Conservation (phyloP, 2,329 filamentous ascomycete genomes). For the Aspergillus transmontanensis region DNA sequence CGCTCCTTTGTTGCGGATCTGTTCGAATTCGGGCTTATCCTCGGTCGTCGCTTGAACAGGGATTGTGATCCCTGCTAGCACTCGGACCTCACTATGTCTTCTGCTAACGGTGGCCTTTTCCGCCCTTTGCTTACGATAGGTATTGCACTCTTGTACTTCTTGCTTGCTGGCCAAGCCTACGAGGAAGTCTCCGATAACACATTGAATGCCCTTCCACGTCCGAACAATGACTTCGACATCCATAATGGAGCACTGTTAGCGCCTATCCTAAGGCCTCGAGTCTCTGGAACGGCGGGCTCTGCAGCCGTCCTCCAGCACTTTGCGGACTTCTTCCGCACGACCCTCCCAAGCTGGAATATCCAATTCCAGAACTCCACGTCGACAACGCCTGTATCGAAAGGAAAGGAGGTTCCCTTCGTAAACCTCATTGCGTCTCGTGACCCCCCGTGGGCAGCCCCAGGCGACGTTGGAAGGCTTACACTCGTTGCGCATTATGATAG, state of each 20-base stretch:
- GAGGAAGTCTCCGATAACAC: slow-evolving; percentile 72
- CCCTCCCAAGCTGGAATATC: slow-evolving; percentile 77
- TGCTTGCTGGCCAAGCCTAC: slow-evolving; percentile 49
- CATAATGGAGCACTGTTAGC: slow-evolving; percentile 73
- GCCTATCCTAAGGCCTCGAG: slow-evolving; percentile 83
- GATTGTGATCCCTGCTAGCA: background rate
- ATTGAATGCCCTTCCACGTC: slow-evolving; percentile 70
- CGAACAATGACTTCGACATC: slow-evolving; percentile 77
- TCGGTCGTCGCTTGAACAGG: background rate
- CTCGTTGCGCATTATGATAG: slow-evolving; percentile 95
- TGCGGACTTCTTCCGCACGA: slow-evolving; percentile 72
- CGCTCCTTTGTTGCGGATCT: background rate
- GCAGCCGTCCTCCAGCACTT: slow-evolving; percentile 76
- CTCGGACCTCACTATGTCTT: slow-evolving; percentile 25
- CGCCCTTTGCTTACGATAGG: slow-evolving; percentile 29
- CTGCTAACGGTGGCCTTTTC: slow-evolving; percentile 30
- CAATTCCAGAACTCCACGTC: slow-evolving; percentile 89
- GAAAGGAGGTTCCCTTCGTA: slow-evolving; percentile 73
- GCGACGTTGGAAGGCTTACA: slow-evolving; percentile 78
- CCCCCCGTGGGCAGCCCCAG: slow-evolving; percentile 75
- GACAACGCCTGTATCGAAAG: slow-evolving; percentile 74
- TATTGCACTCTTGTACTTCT: slow-evolving; percentile 27
- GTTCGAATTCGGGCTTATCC: background rate
- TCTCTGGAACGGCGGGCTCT: slow-evolving; percentile 82
- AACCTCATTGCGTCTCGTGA: slow-evolving; percentile 88